phyloP scores from a whole-genome alignment of 1,139 yeast genomes.

The Suhomyces choctaworum region DNA sequence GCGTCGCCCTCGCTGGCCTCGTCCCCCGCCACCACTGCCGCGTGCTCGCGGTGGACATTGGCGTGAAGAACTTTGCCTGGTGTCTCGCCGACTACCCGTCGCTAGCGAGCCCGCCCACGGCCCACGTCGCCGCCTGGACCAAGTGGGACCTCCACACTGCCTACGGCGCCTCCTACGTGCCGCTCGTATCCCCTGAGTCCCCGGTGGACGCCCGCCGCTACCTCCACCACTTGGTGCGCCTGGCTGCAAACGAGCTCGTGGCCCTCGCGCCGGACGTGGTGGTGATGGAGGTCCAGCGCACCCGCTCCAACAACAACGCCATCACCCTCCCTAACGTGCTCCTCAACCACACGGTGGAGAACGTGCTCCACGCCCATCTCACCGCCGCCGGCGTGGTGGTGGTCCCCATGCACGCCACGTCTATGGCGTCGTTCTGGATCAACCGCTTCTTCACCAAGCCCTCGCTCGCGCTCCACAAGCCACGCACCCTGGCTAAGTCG shows the following conservation, averaged over 20 bases:
- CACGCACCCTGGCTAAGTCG: conserved; percentile 16
- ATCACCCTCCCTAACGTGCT: conserved; percentile 44
- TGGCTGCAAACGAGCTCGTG: conserved; percentile 22
- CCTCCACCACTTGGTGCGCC: conserved; percentile 25
- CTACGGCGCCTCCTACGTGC: conserved; percentile 19
- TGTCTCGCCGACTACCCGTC: conserved; percentile 27
- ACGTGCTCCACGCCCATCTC: conserved; percentile 29
- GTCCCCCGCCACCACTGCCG: conserved; percentile 18
- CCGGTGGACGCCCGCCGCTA: conserved; percentile 29
- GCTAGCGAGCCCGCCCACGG: conserved; percentile 5
- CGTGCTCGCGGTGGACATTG: conserved; percentile 39
- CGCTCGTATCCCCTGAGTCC: conserved; percentile 17
- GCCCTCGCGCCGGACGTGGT: conserved; percentile 22
- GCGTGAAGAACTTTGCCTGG: conserved; percentile 44
- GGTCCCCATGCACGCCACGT: conserved; percentile 37
- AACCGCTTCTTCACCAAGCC: conserved; percentile 33
- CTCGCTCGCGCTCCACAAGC: conserved; percentile 11
- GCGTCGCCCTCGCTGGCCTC: conserved; percentile 19
- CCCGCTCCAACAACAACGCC: conserved; percentile 33
- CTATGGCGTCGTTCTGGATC: conserved; percentile 42
- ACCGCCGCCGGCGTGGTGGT: conserved; percentile 16
- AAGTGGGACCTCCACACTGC: conserved; percentile 28
- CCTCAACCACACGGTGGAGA: conserved; percentile 38
- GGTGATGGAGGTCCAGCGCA: conserved; percentile 42
- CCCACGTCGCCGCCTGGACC: conserved; percentile 27